Conservation (phyloP, 164 flowering plant species). For the grape (Vitis vinifera) region DNA sequence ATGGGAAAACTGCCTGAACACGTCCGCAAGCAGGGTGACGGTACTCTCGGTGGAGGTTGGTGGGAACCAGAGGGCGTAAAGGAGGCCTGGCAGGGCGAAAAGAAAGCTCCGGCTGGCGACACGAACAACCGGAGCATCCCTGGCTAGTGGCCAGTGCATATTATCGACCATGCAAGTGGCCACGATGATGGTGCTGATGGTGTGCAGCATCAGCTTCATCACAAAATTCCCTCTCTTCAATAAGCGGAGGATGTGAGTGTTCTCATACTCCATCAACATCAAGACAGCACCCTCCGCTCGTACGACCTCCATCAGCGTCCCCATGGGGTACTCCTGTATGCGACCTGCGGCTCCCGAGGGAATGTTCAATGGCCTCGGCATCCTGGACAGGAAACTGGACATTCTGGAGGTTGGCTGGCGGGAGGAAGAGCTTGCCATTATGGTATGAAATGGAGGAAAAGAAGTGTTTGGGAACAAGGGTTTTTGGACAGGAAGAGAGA, state of each 20-base stretch:
- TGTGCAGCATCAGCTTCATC: constrained; percentile 4
- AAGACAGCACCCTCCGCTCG: constrained; percentile 5
- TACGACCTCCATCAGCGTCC: neutral
- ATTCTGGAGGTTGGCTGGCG: too few species aligned
- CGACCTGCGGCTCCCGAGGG: too few species aligned
- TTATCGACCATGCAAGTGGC: constrained; percentile 18
- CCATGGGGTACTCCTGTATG: constrained; percentile 1
- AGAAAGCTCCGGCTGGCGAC: constrained; percentile 15
- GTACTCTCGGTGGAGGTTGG: neutral
- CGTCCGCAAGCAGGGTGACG: constrained; percentile 1
- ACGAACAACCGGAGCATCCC: constrained; percentile 13
- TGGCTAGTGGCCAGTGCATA: constrained; percentile 20
- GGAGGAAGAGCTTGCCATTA: too few species aligned
- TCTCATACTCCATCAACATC: constrained; percentile 4
- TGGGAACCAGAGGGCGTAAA: constrained; percentile 17
- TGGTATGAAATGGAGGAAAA: too few species aligned
- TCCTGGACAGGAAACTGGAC: too few species aligned
- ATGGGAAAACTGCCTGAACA: constrained; percentile 7
- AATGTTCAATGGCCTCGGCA: too few species aligned
- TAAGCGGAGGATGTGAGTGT: neutral
- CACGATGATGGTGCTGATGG: constrained; percentile 1
- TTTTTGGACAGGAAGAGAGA: too few species aligned
- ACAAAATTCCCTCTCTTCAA: constrained; percentile 7
- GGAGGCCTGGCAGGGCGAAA: constrained; percentile 17
- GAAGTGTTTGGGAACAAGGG: too few species aligned